phyloP scores from a whole-genome alignment of 78 protist genomes.

The Monocercomonoides exilis region DNA sequence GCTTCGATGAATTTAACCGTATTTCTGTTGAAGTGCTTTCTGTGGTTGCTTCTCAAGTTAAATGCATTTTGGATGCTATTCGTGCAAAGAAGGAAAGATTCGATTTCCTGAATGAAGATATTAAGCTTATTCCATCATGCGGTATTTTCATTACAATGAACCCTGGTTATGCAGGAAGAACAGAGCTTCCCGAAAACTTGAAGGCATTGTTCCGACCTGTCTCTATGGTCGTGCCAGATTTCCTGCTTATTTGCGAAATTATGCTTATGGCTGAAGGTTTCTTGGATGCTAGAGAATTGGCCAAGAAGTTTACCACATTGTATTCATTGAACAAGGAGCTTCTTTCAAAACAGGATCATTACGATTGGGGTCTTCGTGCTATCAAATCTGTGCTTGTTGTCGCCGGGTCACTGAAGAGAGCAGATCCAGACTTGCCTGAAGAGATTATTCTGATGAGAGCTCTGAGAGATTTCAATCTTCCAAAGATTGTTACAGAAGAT shows the following conservation, averaged over 20 bases:
- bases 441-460: slow-evolving; percentile 67
- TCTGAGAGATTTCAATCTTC: slow-evolving; percentile 75
- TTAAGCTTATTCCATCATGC: slow-evolving; percentile 29
- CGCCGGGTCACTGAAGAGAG: slow-evolving; percentile 74
- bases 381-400: slow-evolving; percentile 71
- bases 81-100: slow-evolving; percentile 5
- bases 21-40: slow-evolving; percentile 74
- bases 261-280: slow-evolving; percentile 71
- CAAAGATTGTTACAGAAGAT: slow-evolving; percentile 68
- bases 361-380: slow-evolving; percentile 88
- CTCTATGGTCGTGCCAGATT: slow-evolving; percentile 79
- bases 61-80: slow-evolving; percentile 51
- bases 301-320: slow-evolving; percentile 63
- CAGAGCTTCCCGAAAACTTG: slow-evolving; percentile 82
- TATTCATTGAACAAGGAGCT: slow-evolving; percentile 60
- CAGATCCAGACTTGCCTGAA: slow-evolving; percentile 58
- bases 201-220: slow-evolving; percentile 77
- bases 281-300: slow-evolving; percentile 48
- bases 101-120: slow-evolving; percentile 32
- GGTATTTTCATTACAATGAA: slow-evolving; percentile 63
- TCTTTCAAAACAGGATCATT: slow-evolving; percentile 69
- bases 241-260: slow-evolving; percentile 56
- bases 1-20: slow-evolving; percentile 90
- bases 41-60: slow-evolving; percentile 75
- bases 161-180: slow-evolving; percentile 83